A percentile compares a stretch with the other conserved stretches of the same genome.
These are phyloP conservation scores for Nevesoporus exiguus DNA, from an alignment of 768 basidiomycete species.

Conservation along the genomic window DNA sequence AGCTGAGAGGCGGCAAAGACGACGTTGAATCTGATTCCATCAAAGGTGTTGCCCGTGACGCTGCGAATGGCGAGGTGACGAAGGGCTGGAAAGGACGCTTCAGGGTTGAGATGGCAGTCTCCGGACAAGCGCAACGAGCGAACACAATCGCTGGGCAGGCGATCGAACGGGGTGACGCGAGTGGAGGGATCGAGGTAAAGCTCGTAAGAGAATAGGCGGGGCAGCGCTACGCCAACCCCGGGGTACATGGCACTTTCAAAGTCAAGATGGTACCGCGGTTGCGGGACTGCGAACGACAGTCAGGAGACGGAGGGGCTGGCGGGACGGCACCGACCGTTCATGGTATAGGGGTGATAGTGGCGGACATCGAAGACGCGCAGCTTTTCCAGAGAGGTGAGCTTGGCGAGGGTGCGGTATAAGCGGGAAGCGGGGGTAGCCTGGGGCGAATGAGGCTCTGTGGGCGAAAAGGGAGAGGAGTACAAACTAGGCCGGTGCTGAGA, in stretches of 20 bases:
- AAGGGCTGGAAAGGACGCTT: conserved; percentile 15
- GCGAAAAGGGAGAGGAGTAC: conserved; percentile 9
- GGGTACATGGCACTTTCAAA: conserved; percentile 42
- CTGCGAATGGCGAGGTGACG: conserved; percentile 31
- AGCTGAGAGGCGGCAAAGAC: conserved; percentile 31
- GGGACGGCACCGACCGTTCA: conserved; percentile 8
- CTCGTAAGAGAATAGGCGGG: conserved; percentile 31
- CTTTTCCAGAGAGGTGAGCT: conserved; percentile 24
- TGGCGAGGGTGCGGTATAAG: conserved; percentile 30
- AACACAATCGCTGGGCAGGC: conserved; percentile 22
- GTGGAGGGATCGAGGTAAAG: conserved; percentile 32
- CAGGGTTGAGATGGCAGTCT: conserved; percentile 22
- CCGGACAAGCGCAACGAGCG: conserved; percentile 37
- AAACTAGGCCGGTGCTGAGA: conserved; percentile 17
- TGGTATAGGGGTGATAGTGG: conserved; percentile 20
- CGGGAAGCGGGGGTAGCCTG: conserved; percentile 29
- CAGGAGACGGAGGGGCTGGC: background rate
- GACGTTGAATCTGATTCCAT: conserved; percentile 27
- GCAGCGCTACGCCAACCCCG: background rate
- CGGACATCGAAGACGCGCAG: conserved; percentile 35
- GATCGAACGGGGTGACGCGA: conserved; percentile 28
- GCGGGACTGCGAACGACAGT: conserved; percentile 14
- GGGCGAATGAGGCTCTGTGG: conserved; percentile 2
- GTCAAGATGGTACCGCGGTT: conserved; percentile 22
- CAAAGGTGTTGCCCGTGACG: conserved; percentile 36